phyloP scores from a whole-genome alignment of 1,139 yeast genomes.

The Suhomyces panamericanus region DNA sequence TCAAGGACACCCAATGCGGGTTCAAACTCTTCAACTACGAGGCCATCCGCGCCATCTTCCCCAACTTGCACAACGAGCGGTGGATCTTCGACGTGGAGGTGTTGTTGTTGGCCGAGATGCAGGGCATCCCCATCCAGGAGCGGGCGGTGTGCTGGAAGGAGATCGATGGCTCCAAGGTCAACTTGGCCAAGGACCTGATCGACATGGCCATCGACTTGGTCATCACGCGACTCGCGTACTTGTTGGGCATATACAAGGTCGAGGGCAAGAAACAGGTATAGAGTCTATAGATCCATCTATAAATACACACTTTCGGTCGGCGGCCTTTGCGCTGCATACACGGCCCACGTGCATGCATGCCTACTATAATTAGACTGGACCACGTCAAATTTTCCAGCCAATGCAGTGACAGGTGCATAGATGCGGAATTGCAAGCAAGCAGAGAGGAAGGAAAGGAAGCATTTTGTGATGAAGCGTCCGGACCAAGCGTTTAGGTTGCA shows the following conservation, averaged over 20 bases:
- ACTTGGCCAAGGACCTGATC: constrained; percentile 84
- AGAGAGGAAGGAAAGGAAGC: too few relatives aligned
- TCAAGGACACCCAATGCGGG: constrained; percentile 96
- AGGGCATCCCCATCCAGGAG: constrained; percentile 66
- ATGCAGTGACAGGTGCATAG: too few relatives aligned
- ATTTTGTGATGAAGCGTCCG: too few relatives aligned
- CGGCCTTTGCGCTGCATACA: too few relatives aligned
- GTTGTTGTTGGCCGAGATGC: constrained; percentile 73
- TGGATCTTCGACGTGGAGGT: constrained; percentile 98
- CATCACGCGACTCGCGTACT: constrained; percentile 84
- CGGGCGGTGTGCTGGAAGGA: constrained; percentile 96
- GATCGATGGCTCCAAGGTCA: constrained; percentile 92
- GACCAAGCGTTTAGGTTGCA: too few relatives aligned
- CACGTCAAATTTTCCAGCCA: not conserved
- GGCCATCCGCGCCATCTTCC: constrained; percentile 69
- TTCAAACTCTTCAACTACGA: constrained; percentile 82
- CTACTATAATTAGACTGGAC: not conserved
- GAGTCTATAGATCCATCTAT: not conserved
- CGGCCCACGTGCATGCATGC: not conserved
- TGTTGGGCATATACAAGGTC: constrained; percentile 72
- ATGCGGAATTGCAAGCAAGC: too few relatives aligned
- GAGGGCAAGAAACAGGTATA: constrained; percentile 11
- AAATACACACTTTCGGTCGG: too few relatives aligned
- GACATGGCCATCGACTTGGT: constrained; percentile 95
- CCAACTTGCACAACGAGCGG: constrained; percentile 93